Base-by-base conservation (phyloP, 78 protist species). In the Salpingoeca rosetta region DNA sequence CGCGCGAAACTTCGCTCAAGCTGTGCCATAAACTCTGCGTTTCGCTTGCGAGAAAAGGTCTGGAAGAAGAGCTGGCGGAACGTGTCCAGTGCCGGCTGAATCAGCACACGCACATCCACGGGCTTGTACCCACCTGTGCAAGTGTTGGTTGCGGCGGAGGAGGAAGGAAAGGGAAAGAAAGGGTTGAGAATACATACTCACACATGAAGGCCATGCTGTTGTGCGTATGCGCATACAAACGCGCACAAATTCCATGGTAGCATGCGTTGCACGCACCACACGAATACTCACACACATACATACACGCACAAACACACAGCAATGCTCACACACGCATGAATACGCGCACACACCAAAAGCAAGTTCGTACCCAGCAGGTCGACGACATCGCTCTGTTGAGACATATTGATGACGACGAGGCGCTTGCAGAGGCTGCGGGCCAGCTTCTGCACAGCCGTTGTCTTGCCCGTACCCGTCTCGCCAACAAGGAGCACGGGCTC, bases 101-200 rank as follows among this genome's bases (percentile, higher is more conserved):
- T 84, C 1, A 95, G 42, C 28, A 65, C 37, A 36, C 93, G 82
- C 91, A 92, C 82, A 75, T 96, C 96, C 1, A 94, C 96, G 38
- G 99, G 99, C 40, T 89, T 87, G 83, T 91, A 99, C 24, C 99
- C 99, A n/a, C n/a, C n/a, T n/a, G n/a, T n/a, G n/a, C n/a, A n/a
- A n/a, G n/a, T n/a, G n/a, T n/a, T n/a, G n/a, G n/a, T n/a, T n/a
- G n/a, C n/a, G n/a, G n/a, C n/a, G n/a, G n/a, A n/a, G n/a, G n/a
- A n/a, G n/a, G n/a, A n/a, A n/a, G n/a, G n/a, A n/a, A n/a, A n/a
- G n/a, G n/a, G n/a, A n/a, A n/a, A n/a, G n/a, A n/a, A n/a, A n/a
- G n/a, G n/a, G n/a, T n/a, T n/a, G n/a, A n/a, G n/a, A n/a, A n/a
- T n/a, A n/a, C n/a, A n/a, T n/a, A n/a, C n/a, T n/a, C n/a, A n/a